Evolutionary conservation across 345 rosid species (phyloP).

Genomic region (Citrus inodora): DNA sequence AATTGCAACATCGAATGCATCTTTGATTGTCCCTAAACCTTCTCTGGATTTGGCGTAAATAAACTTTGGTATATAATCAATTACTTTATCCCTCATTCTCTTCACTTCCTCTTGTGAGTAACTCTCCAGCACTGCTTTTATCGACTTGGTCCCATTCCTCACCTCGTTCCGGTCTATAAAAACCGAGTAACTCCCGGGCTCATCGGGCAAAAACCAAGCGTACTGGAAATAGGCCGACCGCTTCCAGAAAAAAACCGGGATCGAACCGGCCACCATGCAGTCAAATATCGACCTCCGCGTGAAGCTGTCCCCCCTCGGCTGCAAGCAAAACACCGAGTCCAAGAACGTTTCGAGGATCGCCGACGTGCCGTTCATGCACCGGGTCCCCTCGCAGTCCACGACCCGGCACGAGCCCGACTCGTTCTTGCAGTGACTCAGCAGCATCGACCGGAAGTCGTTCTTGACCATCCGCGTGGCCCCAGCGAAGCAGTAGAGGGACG

Average conservation of each 20-base stretch:
- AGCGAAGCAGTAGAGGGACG: conserved; percentile 79
- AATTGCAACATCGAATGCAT: conserved; percentile 88
- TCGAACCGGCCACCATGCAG: conserved; percentile 94
- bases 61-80: conserved; percentile 62
- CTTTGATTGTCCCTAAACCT: conserved; percentile 66
- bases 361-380: conserved; percentile 76
- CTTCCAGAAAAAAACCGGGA: conserved; percentile 95
- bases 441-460: conserved; percentile 73
- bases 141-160: conserved; percentile 57
- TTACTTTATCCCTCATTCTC: conserved; percentile 77
- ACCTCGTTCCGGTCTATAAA: conserved; percentile 72
- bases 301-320: conserved; percentile 96
- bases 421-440: conserved; percentile 59
- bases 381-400: conserved; percentile 55
- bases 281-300: conserved; percentile 90
- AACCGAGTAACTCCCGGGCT: conserved; percentile 70
- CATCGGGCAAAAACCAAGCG: conserved; percentile 85
- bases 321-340: conserved; percentile 78
- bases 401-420: conserved; percentile 49
- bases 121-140: conserved; percentile 57
- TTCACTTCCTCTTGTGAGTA: conserved; percentile 57
- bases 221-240: conserved; percentile 83
- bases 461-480: conserved; percentile 71
- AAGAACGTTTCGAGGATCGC: conserved; percentile 71
- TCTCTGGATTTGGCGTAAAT: conserved; percentile 59